Evolutionary conservation across 352 stramenopile species (phyloP), one percentile per base, ranked within the genome.

Genomic region (Peronosclerospora sorghi): DNA sequence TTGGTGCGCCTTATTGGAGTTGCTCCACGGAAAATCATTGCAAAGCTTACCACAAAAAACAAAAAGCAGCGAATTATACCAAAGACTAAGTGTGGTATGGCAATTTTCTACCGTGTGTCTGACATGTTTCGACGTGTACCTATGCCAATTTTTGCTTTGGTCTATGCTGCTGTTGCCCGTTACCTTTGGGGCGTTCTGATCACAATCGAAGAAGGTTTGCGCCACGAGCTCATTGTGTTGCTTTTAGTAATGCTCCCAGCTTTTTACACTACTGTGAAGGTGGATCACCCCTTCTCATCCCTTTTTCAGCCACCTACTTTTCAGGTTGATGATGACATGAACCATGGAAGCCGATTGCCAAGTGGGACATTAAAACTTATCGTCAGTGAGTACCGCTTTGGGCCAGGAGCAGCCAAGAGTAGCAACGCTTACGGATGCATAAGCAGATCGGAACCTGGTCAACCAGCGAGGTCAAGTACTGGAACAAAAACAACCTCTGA

Each of bases 351-450:
- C 20, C 38, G 45, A 23, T 13, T 32, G 14, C 32, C 51, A 15
- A 70, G 47, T 17, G 65, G 49, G 32, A 82, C 61, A 15, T 57
- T 89, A 35, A 89, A 89, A 56, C 51, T 89, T 15, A 79, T 85
- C 30, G 73, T 86, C 29, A 67, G 62, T 35, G 73, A 86, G 53
- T 86, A 86, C 48, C 73, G 69, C 35, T 89, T 89, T 51, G 35
- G 40, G 13, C 35, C 35, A n/a, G 35, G 2, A 18, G 17, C 45
- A 37, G 17, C 34, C 24, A 52, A 8, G 8, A 24, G 8, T 19
- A 35, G 8, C 35, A 41, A 48, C 44, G 52, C 40, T 45, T 60
- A 61, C 30, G 44, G 39, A 73, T 69, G 45, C 49, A 55, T 43
- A 39, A 42, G 20, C 21, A 32, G 34, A 24, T 5, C 26, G 35